Conservation (phyloP, 2,329 filamentous ascomycete genomes). For the Zymoseptoria passerinii region DNA sequence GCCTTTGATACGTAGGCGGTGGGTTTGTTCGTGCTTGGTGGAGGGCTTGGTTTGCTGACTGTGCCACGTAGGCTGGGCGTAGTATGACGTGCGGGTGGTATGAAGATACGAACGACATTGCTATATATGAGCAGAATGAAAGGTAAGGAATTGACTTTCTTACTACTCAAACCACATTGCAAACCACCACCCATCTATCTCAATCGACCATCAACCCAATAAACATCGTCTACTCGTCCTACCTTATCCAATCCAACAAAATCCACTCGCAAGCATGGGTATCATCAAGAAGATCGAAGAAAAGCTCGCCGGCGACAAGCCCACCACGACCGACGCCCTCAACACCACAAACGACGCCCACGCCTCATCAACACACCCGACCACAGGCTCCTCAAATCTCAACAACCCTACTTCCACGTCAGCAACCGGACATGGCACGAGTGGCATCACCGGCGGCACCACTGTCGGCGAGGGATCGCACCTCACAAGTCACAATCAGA, state of each 20-base stretch:
- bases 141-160: not conserved
- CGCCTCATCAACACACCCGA: not conserved
- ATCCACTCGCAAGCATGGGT: constrained; percentile 8
- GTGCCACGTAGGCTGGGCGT: not conserved
- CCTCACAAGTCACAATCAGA: not conserved
- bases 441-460: not conserved
- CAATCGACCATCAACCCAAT: not conserved
- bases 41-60: not conserved
- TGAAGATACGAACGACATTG: no score
- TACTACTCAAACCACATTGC: not conserved
- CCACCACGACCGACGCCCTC: not conserved
- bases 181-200: not conserved
- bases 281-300: constrained; percentile 14
- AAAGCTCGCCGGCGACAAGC: constrained; percentile 14
- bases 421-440: not conserved
- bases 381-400: not conserved
- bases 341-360: not conserved
- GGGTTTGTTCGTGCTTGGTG: not conserved
- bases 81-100: not conserved
- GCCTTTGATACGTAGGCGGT: not conserved
- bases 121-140: not conserved
- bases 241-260: not conserved
- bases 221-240: not conserved
- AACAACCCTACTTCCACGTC: not conserved
- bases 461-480: not conserved